phyloP scores from a whole-genome alignment of 805 yeast species.

The Ascoidea tarda region DNA sequence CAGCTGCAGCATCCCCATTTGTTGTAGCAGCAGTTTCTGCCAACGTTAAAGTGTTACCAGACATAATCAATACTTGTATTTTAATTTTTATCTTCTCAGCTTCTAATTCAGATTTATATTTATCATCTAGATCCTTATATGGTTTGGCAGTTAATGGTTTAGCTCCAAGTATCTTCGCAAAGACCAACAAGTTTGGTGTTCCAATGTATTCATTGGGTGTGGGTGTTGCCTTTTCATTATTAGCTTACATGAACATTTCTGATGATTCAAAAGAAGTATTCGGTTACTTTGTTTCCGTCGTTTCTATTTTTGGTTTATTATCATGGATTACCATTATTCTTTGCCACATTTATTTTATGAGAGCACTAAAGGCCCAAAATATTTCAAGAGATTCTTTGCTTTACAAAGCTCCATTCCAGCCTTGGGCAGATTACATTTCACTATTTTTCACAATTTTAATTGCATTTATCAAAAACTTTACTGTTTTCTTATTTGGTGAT shows the following conservation, averaged over 20 bases:
- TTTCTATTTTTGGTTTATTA: conserved; percentile 59
- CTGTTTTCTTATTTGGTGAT: conserved; percentile 49
- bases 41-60: conserved; percentile 50
- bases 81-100: conserved; percentile 70
- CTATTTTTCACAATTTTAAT: conserved; percentile 38
- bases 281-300: conserved; percentile 60
- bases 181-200: conserved; percentile 54
- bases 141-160: conserved; percentile 60
- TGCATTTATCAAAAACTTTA: conserved; percentile 54
- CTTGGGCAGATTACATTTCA: conserved; percentile 51
- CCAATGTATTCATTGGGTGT: conserved; percentile 46
- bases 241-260: conserved; percentile 61
- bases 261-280: conserved; percentile 43
- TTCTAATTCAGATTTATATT: conserved; percentile 65
- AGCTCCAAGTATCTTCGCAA: conserved; percentile 56
- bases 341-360: conserved; percentile 49
- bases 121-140: conserved; percentile 63
- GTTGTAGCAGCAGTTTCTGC: conserved; percentile 69
- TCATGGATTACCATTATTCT: conserved; percentile 73
- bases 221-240: conserved; percentile 27
- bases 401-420: conserved; percentile 57
- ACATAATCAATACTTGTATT: conserved; percentile 66
- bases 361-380: conserved; percentile 57
- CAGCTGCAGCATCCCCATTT: conserved; percentile 72
- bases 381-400: conserved; percentile 37